Evolutionary conservation across 2,329 filamentous ascomycete species (phyloP).

Genomic region (Colletotrichum costaricense): DNA sequence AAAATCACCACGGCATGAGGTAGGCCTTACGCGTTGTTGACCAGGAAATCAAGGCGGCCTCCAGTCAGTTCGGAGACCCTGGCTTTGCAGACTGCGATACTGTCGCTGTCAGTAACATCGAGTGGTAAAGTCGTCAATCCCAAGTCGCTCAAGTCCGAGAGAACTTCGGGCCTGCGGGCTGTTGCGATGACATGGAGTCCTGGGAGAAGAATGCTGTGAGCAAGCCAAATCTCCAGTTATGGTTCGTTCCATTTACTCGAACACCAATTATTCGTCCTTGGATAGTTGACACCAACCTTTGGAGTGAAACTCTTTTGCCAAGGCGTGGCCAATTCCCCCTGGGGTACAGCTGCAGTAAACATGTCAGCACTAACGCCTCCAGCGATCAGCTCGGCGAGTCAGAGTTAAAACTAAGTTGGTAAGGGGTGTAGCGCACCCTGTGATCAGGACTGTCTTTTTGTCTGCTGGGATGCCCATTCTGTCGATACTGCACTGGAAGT

Average conservation of each 20-base stretch:
- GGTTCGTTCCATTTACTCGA: background rate
- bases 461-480: conserved; percentile 33
- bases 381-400: background rate
- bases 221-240: background rate
- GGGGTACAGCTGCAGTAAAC: conserved; percentile 60
- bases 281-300: conserved; percentile 52
- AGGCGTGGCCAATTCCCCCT: conserved; percentile 67
- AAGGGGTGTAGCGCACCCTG: conserved; percentile 52
- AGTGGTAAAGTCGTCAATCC: conserved; percentile 63
- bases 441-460: conserved; percentile 60
- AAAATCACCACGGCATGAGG: background rate
- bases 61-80: conserved; percentile 60
- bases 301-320: conserved; percentile 64
- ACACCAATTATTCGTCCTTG: background rate
- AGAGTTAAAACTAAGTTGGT: background rate
- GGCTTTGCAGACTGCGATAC: conserved; percentile 60
- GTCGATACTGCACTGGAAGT: background rate
- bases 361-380: conserved; percentile 3
- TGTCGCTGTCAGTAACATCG: conserved; percentile 64
- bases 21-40: conserved; percentile 68
- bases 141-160: conserved; percentile 55
- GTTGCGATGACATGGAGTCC: conserved; percentile 68
- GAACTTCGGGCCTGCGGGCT: conserved; percentile 61
- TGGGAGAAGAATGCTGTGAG: conserved; percentile 37
- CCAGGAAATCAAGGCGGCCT: conserved; percentile 66